Base-by-base conservation (phyloP, 1,284 basidiomycete genomes). In the Cerrena zonata region DNA sequence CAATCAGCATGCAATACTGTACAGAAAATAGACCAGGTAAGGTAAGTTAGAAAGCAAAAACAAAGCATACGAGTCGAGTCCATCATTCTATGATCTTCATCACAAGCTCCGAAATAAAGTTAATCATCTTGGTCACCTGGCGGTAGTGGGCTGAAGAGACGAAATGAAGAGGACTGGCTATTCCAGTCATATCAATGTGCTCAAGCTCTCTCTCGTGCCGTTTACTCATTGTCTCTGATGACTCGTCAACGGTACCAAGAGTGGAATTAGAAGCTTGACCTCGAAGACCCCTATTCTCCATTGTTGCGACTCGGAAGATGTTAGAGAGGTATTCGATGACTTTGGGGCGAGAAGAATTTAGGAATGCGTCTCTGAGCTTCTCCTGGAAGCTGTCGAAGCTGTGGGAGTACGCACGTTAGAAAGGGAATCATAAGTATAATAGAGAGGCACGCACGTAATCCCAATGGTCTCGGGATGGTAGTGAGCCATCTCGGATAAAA, bases 301-400 rank as follows among this genome's bases (percentile, higher is more conserved):
- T 73, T 52, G 84, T 72, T 5, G 84, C 77, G 24, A 84, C 72
- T 12, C 82, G 79, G 68, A 91, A 88, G 52, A 94, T 82, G 53
- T 75, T 81, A 3, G 88, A 86, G 21, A 85, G 82, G 15, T 84
- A 77, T 38, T 77, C 74, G 51, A 93, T 79, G 56, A 92, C 85
- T 1, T 76, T 70, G 2, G 86, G 74, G 55, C 88, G 90, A 5
- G 85, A 79, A 1, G 87, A 86, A 49, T 79, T 85, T 24, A 82
- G 78, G 56, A 93, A 83, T 0, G 81, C 77, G n/a, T 87, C 84
- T 55, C 82, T 84, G 62, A 93, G 82, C 54, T 82, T 82, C 48
- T 91, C 89, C 61, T 90, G 82, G 44, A 93, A 63, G 41, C 78
- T 78, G 52, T 92, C 89, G 60, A 90, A 92, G 13, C 89, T 92